These are phyloP conservation scores for Starmerella kuoi DNA, from an alignment of 805 yeast species.

Conservation along the genomic window DNA sequence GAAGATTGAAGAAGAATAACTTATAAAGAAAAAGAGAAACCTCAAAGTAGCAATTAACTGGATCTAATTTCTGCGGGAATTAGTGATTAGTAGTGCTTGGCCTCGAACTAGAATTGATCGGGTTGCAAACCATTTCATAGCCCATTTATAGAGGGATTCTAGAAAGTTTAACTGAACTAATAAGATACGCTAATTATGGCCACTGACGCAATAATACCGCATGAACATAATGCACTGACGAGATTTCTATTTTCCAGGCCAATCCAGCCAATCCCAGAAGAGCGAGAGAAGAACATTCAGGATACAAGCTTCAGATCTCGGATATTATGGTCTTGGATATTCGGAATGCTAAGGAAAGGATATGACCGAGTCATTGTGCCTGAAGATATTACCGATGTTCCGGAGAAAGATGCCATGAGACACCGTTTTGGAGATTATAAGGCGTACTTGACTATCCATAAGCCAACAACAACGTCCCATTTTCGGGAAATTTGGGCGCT, in stretches of 20 bases:
- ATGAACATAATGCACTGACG: slow-evolving; percentile 14
- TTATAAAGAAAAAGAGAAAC: too few relatives aligned
- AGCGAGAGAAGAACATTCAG: slow-evolving; percentile 14
- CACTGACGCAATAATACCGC: slow-evolving; percentile 12
- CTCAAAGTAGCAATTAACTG: too few relatives aligned
- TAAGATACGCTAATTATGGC: too few relatives aligned
- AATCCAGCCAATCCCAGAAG: slow-evolving; percentile 19
- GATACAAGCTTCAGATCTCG: slow-evolving; percentile 30
- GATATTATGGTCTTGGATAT: slow-evolving; percentile 42
- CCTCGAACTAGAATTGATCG: too few relatives aligned
- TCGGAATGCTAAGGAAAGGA: slow-evolving; percentile 34
- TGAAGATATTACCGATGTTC: slow-evolving; percentile 17
- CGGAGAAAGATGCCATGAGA: slow-evolving; percentile 14
- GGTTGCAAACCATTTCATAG: too few relatives aligned
- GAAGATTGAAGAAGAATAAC: too few relatives aligned
- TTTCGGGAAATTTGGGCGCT: slow-evolving; percentile 18
- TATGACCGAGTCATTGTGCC: slow-evolving; percentile 19
- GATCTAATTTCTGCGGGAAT: too few relatives aligned
- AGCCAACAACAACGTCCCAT: slow-evolving; percentile 4
- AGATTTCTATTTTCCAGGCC: slow-evolving; percentile 13
- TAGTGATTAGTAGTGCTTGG: too few relatives aligned
- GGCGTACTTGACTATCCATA: slow-evolving; percentile 11
- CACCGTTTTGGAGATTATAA: slow-evolving; percentile 12
- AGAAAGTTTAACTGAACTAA: too few relatives aligned
- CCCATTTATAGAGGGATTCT: too few relatives aligned